phyloP scores from a whole-genome alignment of 2,329 filamentous ascomycete genomes.

The Alternaria burnsii region DNA sequence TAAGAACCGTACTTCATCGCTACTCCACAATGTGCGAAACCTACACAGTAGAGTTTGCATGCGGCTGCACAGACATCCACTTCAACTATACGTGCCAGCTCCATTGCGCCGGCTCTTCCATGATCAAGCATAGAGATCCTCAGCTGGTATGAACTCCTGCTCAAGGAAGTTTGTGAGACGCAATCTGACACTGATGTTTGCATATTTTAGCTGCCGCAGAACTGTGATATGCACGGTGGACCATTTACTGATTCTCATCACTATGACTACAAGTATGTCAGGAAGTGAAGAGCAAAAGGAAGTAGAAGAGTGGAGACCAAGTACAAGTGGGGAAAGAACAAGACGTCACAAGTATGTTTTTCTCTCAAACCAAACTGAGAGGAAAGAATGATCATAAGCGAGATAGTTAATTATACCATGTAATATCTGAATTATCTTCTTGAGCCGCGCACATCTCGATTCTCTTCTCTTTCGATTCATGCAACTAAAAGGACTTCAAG shows the following conservation, averaged over 20 bases:
- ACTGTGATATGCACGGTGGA: neutral
- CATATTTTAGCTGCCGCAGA: neutral
- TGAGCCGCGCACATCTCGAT: too few relatives aligned
- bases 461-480: too few relatives aligned
- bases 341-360: too few relatives aligned
- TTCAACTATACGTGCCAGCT: neutral
- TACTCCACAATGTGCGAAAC: neutral
- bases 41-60: slow-evolving; percentile 1
- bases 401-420: too few relatives aligned
- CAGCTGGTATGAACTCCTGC: neutral
- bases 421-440: too few relatives aligned
- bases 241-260: fast-evolving
- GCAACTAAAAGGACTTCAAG: too few relatives aligned
- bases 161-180: neutral
- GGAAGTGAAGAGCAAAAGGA: neutral
- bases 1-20: fast-evolving
- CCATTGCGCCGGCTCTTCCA: neutral
- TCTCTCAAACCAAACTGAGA: too few relatives aligned
- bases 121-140: neutral
- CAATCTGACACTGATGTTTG: neutral
- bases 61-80: neutral
- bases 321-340: too few relatives aligned
- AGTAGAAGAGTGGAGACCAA: too few relatives aligned
- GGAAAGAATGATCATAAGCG: too few relatives aligned
- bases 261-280: neutral